Evolutionary conservation across 2,329 filamentous ascomycete genomes (phyloP).

Genomic region (Alternaria sp.): DNA sequence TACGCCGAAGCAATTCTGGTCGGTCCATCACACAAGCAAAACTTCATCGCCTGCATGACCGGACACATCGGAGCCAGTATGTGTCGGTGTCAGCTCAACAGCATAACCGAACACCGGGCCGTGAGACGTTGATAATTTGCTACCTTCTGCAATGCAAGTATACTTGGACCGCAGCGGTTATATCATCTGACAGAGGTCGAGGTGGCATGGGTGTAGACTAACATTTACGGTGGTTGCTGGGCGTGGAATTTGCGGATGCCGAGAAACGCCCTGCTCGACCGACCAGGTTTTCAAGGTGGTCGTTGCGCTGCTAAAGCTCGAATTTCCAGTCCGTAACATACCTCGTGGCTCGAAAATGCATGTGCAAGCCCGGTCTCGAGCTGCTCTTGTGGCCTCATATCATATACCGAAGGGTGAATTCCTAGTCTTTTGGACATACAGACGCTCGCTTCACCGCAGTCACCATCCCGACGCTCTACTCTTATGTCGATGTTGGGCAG

Average conservation of each 20-base stretch:
- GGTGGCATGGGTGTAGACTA: not conserved
- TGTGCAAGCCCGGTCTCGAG: conserved; percentile 6
- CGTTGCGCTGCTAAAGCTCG: not conserved
- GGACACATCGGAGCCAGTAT: conserved; percentile 9
- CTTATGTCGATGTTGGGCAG: not conserved
- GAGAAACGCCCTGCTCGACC: conserved; percentile 2
- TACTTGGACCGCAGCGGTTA: not conserved
- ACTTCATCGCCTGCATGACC: conserved; percentile 3
- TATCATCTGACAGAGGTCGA: not conserved
- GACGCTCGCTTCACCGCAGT: not conserved
- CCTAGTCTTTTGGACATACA: not conserved
- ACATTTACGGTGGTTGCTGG: not conserved
- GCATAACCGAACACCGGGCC: not conserved
- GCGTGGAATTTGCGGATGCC: not conserved
- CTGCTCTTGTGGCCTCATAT: not conserved
- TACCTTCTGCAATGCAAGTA: not conserved
- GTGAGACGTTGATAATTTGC: not conserved
- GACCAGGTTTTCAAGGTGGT: conserved; percentile 1
- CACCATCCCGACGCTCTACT: not conserved
- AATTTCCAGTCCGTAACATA: not conserved
- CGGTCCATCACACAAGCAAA: not conserved
- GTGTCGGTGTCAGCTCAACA: conserved; percentile 2
- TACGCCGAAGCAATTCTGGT: conserved; percentile 5
- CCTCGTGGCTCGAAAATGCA: not conserved
- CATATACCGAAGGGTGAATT: not conserved